These are phyloP conservation scores for Asterophora lycoperdoides DNA, from an alignment of 768 basidiomycete genomes.

Conservation along the genomic window DNA sequence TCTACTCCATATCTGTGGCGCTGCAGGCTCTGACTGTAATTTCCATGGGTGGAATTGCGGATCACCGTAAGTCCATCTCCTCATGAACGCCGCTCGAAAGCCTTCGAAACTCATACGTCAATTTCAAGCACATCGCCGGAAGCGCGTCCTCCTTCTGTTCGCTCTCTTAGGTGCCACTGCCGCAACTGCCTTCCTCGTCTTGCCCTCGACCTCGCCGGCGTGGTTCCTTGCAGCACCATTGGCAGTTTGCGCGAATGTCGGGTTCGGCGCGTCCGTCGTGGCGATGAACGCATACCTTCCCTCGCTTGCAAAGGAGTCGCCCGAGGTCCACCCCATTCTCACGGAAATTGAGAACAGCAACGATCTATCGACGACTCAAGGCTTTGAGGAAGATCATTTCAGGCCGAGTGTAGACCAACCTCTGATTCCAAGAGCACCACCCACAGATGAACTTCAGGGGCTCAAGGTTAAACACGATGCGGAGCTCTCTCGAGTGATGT, in stretches of 20 bases:
- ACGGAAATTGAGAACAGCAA: slow-evolving; percentile 27
- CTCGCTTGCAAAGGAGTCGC: slow-evolving; percentile 58
- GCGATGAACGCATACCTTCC: slow-evolving; percentile 91
- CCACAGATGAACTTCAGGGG: slow-evolving; percentile 14
- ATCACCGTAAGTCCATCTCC: slow-evolving; percentile 60
- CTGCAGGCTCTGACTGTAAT: slow-evolving; percentile 93
- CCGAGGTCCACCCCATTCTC: slow-evolving; percentile 47
- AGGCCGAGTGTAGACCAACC: slow-evolving; percentile 22
- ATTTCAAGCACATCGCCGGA: slow-evolving; percentile 59
- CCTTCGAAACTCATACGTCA: slow-evolving; percentile 1
- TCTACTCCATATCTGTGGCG: slow-evolving; percentile 83
- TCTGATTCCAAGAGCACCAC: slow-evolving; percentile 27
- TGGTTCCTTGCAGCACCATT: slow-evolving; percentile 70
- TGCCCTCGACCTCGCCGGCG: slow-evolving; percentile 65
- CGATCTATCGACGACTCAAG: slow-evolving; percentile 10
- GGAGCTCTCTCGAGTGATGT: slow-evolving; percentile 66
- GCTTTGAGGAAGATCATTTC: slow-evolving; percentile 16
- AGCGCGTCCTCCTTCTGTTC: slow-evolving; percentile 71
- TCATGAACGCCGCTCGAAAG: too few relatives aligned
- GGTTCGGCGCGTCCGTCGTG: slow-evolving; percentile 82
- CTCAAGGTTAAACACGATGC: slow-evolving; percentile 45
- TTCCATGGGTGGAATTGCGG: slow-evolving; percentile 88
- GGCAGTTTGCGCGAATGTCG: slow-evolving; percentile 75
- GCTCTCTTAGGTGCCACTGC: slow-evolving; percentile 68
- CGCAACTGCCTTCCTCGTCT: slow-evolving; percentile 64